Evolutionary conservation across 169 alveolate genomes (phyloP), one percentile per base, ranked within the genome.

Genomic region (Plasmodium vivax): DNA sequence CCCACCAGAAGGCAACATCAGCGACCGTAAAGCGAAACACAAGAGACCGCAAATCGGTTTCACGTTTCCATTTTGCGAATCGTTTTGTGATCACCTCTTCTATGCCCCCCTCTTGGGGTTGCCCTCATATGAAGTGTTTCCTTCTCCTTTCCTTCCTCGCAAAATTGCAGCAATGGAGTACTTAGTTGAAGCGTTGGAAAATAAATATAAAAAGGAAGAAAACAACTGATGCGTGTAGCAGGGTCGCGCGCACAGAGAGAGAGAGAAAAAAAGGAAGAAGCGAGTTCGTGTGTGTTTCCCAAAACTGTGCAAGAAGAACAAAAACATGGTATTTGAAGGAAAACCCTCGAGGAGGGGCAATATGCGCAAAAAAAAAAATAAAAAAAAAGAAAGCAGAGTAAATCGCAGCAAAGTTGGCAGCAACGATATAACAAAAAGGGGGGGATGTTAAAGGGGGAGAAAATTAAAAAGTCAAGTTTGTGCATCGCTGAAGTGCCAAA

Each of bases 151-250:
- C 41, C 56, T 30, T 14, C 36, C n/a, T 82, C 19, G 71, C 75
- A 30, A 34, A 43, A 71, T 71, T 71, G n/a, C 72, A 91, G 95
- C 95, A 68, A 82, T 91, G 95, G 95, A 91, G 75, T 91, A 91
- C 73, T 71, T 91, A 68, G 73, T 91, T 72, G 95, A 91, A 19
- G 19, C 79, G n/a, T 73, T 91, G 71, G 95, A 91, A 91, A 91
- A 91, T 68, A 91, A 91, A 82, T 82, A 91, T 41, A 58, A 71
- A 12, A 81, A 91, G 56, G 95, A 91, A 71, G 85, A 91, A 47
- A 91, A 81, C 45, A 82, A 71, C 74, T 91, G 77, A 58, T 38
- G 27, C 38, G 45, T 58, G 72, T 79, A 23, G 41, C 75, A 84
- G 45, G 16, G 36, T 36, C 16, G 72, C 36, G 45, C 62, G 47